Percentiles rank a stretch among this genome's conserved stretches.
phyloP scores from a whole-genome alignment of 768 basidiomycete species.

The Macrolepiota dolichaula region DNA sequence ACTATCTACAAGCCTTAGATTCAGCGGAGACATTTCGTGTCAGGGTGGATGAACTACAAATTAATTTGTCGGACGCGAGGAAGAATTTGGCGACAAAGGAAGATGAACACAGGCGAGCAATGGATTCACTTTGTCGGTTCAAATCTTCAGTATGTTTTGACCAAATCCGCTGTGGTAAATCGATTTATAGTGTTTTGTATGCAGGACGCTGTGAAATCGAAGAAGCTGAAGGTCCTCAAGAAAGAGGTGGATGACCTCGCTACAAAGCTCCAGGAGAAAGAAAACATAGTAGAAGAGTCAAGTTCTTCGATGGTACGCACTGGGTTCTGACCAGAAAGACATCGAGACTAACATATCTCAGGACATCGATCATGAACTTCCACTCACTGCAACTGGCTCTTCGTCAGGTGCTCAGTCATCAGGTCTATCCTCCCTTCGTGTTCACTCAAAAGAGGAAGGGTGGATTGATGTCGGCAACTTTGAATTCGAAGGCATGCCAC shows the following conservation, averaged over 20 bases:
- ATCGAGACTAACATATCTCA: background rate
- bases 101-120: slow-evolving; percentile 16
- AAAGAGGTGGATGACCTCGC: slow-evolving; percentile 23
- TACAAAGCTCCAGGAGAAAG: slow-evolving; percentile 14
- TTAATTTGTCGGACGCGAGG: background rate
- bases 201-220: background rate
- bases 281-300: background rate
- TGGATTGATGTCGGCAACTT: slow-evolving; percentile 19
- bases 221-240: slow-evolving; percentile 12
- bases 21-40: slow-evolving; percentile 11
- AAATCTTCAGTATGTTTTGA: slow-evolving; percentile 4
- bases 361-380: background rate
- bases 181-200: background rate
- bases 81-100: slow-evolving; percentile 13
- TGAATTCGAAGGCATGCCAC: slow-evolving; percentile 38
- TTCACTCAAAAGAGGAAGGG: background rate
- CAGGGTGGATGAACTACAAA: slow-evolving; percentile 4
- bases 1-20: slow-evolving; percentile 14
- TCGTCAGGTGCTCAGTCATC: background rate
- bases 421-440: slow-evolving; percentile 1
- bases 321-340: background rate
- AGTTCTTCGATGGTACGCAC: slow-evolving; percentile 1
- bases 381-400: background rate
- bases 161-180: background rate
- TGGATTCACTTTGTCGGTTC: background rate